Conservation (phyloP, 2,329 filamentous ascomycete genomes). For the Trematosphaeria pertusa region DNA sequence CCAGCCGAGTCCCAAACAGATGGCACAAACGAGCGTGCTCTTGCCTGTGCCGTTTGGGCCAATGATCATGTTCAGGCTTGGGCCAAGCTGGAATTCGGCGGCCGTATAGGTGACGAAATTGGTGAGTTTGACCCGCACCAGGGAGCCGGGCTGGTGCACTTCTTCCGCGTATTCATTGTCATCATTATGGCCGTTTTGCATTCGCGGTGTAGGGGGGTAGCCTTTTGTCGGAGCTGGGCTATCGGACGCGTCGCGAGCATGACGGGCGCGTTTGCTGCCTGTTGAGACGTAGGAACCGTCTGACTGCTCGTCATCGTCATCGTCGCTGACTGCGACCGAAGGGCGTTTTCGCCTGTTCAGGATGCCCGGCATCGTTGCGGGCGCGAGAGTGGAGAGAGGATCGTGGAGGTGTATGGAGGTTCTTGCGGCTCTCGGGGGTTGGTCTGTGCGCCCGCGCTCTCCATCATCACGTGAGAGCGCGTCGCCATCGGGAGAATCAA, state of each 20-base stretch:
- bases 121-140: conserved; percentile 82
- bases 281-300: conserved; percentile 26
- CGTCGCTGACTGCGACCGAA: conserved; percentile 25
- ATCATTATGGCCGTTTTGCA: conserved; percentile 12
- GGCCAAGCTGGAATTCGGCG: conserved; percentile 89
- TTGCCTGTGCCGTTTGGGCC: conserved; percentile 99
- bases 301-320: conserved; percentile 27
- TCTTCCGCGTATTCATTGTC: conserved; percentile 21
- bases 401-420: not conserved
- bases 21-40: conserved; percentile 95
- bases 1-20: conserved; percentile 91
- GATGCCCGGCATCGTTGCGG: conserved; percentile 35
- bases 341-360: conserved; percentile 32
- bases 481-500: no score
- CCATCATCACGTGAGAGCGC: conserved; percentile 1
- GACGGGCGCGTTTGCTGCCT: conserved; percentile 42
- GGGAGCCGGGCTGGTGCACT: conserved; percentile 72
- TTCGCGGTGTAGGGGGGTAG: conserved; percentile 5
- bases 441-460: no score
- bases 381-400: not conserved
- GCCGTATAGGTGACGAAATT: conserved; percentile 96
- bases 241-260: conserved; percentile 38
- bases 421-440: no score
- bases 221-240: conserved; percentile 13
- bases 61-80: conserved; percentile 97